Evolutionary conservation across 805 yeast genomes (phyloP), one percentile per base, ranked within the genome.

Genomic region (Candida broadrunensis): DNA sequence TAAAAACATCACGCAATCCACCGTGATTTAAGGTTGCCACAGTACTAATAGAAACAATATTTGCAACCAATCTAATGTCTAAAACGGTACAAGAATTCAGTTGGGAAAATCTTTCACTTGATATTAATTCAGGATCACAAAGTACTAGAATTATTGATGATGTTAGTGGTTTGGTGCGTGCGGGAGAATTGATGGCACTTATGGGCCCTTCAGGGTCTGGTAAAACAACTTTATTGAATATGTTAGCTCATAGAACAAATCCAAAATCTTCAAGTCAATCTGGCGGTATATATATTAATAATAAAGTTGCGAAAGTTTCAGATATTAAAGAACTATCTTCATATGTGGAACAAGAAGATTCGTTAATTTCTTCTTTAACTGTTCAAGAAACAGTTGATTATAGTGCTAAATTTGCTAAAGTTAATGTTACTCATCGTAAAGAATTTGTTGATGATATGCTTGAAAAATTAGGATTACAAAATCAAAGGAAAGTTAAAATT

Each of bases 161-260:
- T 37, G 52, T 64, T 23, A 34, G 51, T 6, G 67, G 69, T 4
- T 36, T 44, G 24, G 63, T 67, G 39, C 35, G 40, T 7, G 51
- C 63, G 3, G 56, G 57, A 21, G 52, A 56, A 4, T 55, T 67
- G 17, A 61, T 62, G 47, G 72, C 60, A 4, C 63, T 67, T 9
- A 67, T 67, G 72, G 73, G 73, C 2, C 72, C 72, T 1, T 60
- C 67, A 3, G 73, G 73, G 25, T 59, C 68, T 43, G 73, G 73
- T 6, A 67, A 67, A 35, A 63, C 72, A 1, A 66, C 72, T 0
- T 46, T 67, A n/a, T 49, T 67, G 26, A 65, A 63, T 37, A 52
- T 47, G 32, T 44, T 67, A 20, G 80, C 91, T 18, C 79, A 81
- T 15, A 67, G 90, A 37, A 55, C 81, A 8, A 56, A 81, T 9